Evolutionary conservation across 2,329 filamentous ascomycete genomes (phyloP).

Genomic region (Venturia effusa): DNA sequence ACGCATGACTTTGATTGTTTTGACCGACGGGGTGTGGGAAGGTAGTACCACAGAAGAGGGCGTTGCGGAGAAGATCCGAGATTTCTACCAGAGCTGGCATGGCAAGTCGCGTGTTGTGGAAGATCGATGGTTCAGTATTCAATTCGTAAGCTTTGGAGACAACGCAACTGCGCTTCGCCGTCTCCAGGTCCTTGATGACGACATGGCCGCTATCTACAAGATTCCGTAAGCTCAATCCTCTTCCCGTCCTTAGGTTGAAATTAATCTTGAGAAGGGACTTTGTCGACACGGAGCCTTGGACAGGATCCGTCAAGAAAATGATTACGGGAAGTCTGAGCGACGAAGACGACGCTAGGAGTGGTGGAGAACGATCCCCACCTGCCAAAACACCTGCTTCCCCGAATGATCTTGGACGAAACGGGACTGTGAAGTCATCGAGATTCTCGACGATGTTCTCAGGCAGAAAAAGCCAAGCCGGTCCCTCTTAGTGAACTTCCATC

Average conservation of each 20-base stretch:
- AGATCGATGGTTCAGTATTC: slow-evolving; percentile 6
- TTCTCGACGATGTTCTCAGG: background rate
- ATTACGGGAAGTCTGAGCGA: slow-evolving; percentile 1
- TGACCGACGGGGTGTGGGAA: slow-evolving; percentile 10
- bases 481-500: background rate
- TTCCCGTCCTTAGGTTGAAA: background rate
- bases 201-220: background rate
- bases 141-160: slow-evolving; percentile 9
- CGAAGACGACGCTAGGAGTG: background rate
- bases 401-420: background rate
- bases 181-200: slow-evolving; percentile 5
- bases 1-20: slow-evolving; percentile 2
- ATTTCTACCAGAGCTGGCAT: background rate
- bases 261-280: slow-evolving; percentile 3
- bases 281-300: slow-evolving; percentile 7
- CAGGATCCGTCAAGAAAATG: slow-evolving; percentile 10
- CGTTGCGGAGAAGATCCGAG: background rate
- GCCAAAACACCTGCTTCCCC: background rate
- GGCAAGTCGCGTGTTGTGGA: background rate
- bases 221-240: background rate
- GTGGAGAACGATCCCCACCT: background rate
- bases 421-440: background rate
- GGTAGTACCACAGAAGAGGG: background rate
- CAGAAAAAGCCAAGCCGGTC: background rate
- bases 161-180: background rate